Evolutionary conservation across 768 basidiomycete species (phyloP).

Genomic region (Collybia mongolica): DNA sequence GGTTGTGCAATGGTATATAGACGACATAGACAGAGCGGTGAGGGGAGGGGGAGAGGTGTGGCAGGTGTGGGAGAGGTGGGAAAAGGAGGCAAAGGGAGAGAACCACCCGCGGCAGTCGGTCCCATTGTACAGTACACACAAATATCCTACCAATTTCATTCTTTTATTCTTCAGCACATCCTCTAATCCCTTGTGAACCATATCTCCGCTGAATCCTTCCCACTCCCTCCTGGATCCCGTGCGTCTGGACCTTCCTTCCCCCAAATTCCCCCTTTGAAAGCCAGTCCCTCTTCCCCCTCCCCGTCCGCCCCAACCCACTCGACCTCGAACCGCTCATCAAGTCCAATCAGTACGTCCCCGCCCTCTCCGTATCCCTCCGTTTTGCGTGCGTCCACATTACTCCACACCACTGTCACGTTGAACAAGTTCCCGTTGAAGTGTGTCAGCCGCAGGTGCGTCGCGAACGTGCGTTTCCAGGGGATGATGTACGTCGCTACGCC

Average conservation of each 20-base stretch:
- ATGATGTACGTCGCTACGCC: conserved; percentile 32
- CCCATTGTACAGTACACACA: too few species aligned
- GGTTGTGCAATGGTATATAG: too few species aligned
- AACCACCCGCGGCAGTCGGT: too few species aligned
- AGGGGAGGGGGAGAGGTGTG: too few species aligned
- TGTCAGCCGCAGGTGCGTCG: conserved; percentile 33
- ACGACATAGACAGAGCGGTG: too few species aligned
- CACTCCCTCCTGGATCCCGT: conserved; percentile 23
- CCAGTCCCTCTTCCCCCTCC: conserved; percentile 29
- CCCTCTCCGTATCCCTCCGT: conserved; percentile 17
- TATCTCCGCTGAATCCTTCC: conserved; percentile 35
- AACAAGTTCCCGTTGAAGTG: conserved; percentile 38
- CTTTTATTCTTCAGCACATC: too few species aligned
- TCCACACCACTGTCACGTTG: conserved; percentile 37
- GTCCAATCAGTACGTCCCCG: conserved; percentile 28
- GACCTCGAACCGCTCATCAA: conserved; percentile 34
- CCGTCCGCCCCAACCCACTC: conserved; percentile 32
- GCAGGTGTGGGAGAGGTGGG: too few species aligned
- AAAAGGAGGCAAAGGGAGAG: too few species aligned
- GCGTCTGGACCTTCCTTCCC: conserved; percentile 34
- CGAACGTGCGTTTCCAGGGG: conserved; percentile 31
- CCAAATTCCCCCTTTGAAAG: conserved; percentile 40
- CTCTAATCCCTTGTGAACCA: conserved; percentile 27
- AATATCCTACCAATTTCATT: too few species aligned
- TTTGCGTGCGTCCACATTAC: conserved; percentile 26